phyloP scores from a whole-genome alignment of 2,329 filamentous ascomycete genomes.

The Penicillium digitatum region DNA sequence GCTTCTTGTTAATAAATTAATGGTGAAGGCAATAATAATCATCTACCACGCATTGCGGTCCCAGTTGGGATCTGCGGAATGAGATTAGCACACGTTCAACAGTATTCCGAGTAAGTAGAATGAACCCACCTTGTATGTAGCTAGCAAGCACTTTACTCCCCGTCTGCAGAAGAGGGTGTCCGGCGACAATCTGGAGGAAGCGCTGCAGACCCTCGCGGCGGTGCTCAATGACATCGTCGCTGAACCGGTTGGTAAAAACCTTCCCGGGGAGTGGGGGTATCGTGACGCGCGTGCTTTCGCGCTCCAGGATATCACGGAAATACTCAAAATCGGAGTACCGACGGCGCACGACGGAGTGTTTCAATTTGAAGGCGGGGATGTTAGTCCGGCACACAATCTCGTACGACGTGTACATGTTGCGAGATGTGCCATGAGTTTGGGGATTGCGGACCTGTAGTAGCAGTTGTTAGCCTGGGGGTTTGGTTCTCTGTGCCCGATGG shows the following conservation, averaged over 20 bases:
- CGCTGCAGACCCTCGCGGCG: constrained; percentile 85
- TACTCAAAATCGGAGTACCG: constrained; percentile 98
- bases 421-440: constrained; percentile 87
- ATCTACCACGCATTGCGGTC: constrained; percentile 78
- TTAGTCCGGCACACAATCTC: constrained; percentile 97
- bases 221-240: constrained; percentile 96
- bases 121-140: constrained; percentile 81
- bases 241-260: constrained; percentile 97
- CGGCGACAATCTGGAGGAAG: constrained; percentile 95
- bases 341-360: constrained; percentile 78
- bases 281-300: constrained; percentile 87
- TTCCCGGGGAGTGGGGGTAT: constrained; percentile 95
- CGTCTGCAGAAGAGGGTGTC: constrained; percentile 92
- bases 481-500: neutral
- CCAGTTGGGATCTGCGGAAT: constrained; percentile 58
- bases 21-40: neutral
- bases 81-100: constrained; percentile 12
- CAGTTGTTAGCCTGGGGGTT: neutral
- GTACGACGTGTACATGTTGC: constrained; percentile 98
- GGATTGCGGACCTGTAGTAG: constrained; percentile 71
- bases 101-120: neutral
- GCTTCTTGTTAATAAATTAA: constrained; percentile 5
- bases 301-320: constrained; percentile 96
- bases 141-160: constrained; percentile 93
- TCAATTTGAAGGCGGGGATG: constrained; percentile 97